These are phyloP conservation scores for Apiospora kogelbergensis DNA, from an alignment of 2,329 filamentous ascomycete genomes.

Conservation along the genomic window DNA sequence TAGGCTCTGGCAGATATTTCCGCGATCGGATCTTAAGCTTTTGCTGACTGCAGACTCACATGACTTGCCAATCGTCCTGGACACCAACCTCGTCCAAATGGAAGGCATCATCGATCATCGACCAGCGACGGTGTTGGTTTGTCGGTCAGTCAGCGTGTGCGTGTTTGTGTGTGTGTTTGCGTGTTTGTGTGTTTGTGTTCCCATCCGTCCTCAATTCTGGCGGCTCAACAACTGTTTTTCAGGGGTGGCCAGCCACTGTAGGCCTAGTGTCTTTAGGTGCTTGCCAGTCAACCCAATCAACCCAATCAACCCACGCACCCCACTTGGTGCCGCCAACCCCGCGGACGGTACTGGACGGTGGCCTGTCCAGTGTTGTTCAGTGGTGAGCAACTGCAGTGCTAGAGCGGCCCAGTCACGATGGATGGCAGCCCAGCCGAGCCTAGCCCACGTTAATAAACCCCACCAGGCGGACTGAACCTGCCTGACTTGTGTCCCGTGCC, in stretches of 20 bases:
- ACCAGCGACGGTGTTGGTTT: neutral
- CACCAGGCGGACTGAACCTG: neutral
- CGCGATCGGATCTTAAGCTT: neutral
- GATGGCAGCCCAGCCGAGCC: neutral
- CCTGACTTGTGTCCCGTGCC: slow-evolving; percentile 2
- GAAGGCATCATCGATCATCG: too few relatives aligned
- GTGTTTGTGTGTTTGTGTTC: too few relatives aligned
- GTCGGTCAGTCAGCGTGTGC: neutral
- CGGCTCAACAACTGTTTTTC: too few relatives aligned
- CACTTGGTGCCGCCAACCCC: neutral
- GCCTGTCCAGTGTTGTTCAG: too few relatives aligned
- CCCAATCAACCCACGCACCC: too few relatives aligned
- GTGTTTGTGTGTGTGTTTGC: too few relatives aligned
- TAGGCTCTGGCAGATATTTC: neutral
- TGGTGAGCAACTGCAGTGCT: too few relatives aligned
- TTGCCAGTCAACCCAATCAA: too few relatives aligned
- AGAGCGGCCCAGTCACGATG: neutral
- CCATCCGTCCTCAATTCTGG: too few relatives aligned
- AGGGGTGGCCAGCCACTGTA: too few relatives aligned
- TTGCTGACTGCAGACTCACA: neutral
- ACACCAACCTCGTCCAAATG: neutral
- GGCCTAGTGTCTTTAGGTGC: too few relatives aligned
- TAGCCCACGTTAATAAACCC: neutral
- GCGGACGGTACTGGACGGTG: neutral
- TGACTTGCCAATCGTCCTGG: neutral